A percentile compares a stretch with the other conserved stretches of the same genome.
phyloP scores from a whole-genome alignment of 495 filamentous ascomycete species.

The Penicillium desertorum region DNA sequence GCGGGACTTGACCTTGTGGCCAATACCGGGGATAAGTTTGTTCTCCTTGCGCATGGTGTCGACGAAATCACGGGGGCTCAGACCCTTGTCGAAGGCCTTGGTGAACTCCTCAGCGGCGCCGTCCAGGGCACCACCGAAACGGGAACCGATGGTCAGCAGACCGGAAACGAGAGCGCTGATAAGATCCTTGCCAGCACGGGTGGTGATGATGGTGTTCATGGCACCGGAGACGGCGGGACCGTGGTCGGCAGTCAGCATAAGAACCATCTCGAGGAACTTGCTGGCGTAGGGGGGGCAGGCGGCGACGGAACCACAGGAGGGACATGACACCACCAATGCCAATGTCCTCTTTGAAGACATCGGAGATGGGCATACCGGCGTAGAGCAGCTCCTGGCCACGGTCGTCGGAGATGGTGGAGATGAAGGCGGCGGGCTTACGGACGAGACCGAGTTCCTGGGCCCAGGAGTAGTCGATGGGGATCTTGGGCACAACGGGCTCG shows the following conservation, averaged over 20 bases:
- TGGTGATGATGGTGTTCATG: constrained; percentile 99
- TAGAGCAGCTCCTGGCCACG: constrained; percentile 99
- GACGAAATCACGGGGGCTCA: constrained; percentile 97
- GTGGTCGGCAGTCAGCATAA: constrained; percentile 99
- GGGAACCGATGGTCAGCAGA: constrained; percentile 96
- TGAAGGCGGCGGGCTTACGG: constrained; percentile 99
- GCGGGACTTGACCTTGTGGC: constrained; percentile 97
- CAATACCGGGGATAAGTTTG: constrained; percentile 99
- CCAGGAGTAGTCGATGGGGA: constrained; percentile 99
- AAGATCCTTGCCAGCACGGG: constrained; percentile 96
- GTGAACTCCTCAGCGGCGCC: constrained; percentile 98
- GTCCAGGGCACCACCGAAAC: constrained; percentile 97
- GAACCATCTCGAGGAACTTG: constrained; percentile 99
- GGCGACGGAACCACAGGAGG: constrained; percentile 98
- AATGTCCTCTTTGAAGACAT: constrained; percentile 98
- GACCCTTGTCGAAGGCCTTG: constrained; percentile 95
- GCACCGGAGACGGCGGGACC: constrained; percentile 98
- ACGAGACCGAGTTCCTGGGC: constrained; percentile 98
- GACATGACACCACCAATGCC: constrained; percentile 99
- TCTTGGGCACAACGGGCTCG: constrained; percentile 95
- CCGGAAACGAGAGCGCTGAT: constrained; percentile 92
- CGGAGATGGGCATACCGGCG: constrained; percentile 98
- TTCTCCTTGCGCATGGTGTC: constrained; percentile 99
- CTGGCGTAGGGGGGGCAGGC: constrained; percentile 91
- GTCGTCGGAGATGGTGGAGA: constrained; percentile 99